Conservation (phyloP, 2,329 filamentous ascomycete genomes). For the Amesomyces nigricolor region DNA sequence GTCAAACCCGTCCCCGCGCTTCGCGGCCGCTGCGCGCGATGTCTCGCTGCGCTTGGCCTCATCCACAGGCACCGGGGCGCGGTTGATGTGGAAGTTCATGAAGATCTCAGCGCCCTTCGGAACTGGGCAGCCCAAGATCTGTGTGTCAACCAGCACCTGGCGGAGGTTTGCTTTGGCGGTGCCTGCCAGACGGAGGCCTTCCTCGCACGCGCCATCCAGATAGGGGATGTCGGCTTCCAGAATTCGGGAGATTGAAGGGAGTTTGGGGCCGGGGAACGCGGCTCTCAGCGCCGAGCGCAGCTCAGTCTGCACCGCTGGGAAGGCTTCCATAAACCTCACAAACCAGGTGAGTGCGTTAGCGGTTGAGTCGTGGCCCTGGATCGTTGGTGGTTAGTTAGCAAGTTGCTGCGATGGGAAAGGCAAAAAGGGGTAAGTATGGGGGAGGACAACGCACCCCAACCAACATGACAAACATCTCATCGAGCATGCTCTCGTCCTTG, state of each 20-base stretch:
- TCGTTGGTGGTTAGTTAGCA: conserved; percentile 30
- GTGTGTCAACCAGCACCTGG: conserved; percentile 32
- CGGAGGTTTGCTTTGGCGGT: conserved; percentile 29
- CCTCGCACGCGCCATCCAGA: conserved; percentile 39
- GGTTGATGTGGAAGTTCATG: conserved; percentile 12
- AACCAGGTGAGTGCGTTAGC: conserved; percentile 30
- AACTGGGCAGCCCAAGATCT: conserved; percentile 34
- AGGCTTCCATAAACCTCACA: conserved; percentile 20
- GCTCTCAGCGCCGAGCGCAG: conserved; percentile 18
- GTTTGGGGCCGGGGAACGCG: conserved; percentile 22
- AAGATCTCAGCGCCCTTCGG: conserved; percentile 20
- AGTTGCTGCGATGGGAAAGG: conserved; percentile 21
- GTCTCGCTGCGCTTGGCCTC: conserved; percentile 13
- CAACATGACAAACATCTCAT: conserved; percentile 27
- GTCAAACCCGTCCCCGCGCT: conserved; percentile 11
- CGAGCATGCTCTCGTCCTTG: conserved; percentile 26
- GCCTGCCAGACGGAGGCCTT: conserved; percentile 32
- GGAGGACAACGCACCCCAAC: conserved; percentile 18
- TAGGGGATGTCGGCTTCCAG: conserved; percentile 31
- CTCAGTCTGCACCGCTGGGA: conserved; percentile 9
- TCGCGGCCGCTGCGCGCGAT: conserved; percentile 10
- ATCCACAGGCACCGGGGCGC: conserved; percentile 3
- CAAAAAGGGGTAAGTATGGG: not conserved
- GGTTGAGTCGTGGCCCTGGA: conserved; percentile 41
- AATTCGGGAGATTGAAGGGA: conserved; percentile 14